Base-by-base conservation (phyloP, 208 protist genomes). In the Acanthamoeba castellanii region DNA sequence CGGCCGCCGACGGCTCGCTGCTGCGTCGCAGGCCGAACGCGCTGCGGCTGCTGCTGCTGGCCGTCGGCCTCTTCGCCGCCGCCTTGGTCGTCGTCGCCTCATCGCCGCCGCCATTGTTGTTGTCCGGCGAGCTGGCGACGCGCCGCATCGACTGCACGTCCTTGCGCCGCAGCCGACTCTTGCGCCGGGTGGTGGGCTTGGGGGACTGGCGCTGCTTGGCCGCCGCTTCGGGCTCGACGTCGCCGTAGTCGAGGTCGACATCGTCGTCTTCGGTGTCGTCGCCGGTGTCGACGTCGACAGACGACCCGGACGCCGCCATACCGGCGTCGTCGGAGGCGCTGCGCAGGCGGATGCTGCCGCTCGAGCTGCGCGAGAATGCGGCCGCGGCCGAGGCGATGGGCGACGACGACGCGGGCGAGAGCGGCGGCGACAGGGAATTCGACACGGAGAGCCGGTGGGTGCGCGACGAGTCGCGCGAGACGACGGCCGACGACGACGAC, bases 81-180 rank as follows among this genome's bases (percentile, higher is more conserved):
- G 18, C 4, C 18, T 25, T 27, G 2, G 57, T 16, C 22, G 57
- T 25, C 22, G 57, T 9, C 57, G 57, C 57, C 18, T 61, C 18
- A 16, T 27, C 57, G 1, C 57, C 57, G 57, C 57, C 57, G 57
- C 13, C 57, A 27, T 16, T 27, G 57, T 61, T 61, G 57, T 61
- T 61, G 57, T 76, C 68, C 2, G 68, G 68, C 68, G 68, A 76
- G 68, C 68, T 76, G 13, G 32, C 1, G 30, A 76, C 68, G 32
- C 68, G 68, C 30, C 68, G 68, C 30, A 76, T 76, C 68, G 68
- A 76, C 68, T 34, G 30, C 30, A 76, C 32, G 68, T 76, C 68
- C 27, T 37, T 76, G 25, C 68, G 68, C 0, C 68, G 68, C 13
- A 76, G 68, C 13, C 68, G 68, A 32, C 68, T 37, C 68, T 76